phyloP scores from a whole-genome alignment of 1,139 yeast species.

The Hemisphaericaspora subhashii region DNA sequence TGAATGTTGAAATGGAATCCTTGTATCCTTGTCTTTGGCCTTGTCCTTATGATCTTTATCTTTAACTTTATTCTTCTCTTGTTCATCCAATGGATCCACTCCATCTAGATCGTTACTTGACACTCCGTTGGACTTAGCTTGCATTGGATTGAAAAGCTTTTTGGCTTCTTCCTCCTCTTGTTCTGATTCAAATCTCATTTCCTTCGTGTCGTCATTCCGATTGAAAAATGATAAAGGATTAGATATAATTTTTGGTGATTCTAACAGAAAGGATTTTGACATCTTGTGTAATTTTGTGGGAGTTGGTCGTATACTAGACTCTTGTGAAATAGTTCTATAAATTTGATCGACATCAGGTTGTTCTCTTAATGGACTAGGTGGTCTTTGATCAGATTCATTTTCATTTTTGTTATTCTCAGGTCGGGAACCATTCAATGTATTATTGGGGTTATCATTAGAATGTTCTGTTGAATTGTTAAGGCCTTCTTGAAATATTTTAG shows the following conservation, averaged over 20 bases:
- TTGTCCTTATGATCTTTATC: no score
- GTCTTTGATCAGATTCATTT: background rate
- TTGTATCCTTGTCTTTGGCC: no score
- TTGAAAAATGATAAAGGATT: conserved; percentile 31
- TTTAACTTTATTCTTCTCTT: background rate
- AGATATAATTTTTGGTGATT: conserved; percentile 24
- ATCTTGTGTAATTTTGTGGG: conserved; percentile 2
- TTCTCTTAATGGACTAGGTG: conserved; percentile 7
- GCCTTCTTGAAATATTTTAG: background rate
- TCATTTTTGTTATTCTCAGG: background rate
- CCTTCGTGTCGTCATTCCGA: conserved; percentile 23
- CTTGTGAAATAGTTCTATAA: conserved; percentile 8
- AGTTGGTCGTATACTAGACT: conserved; percentile 1
- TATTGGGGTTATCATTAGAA: background rate
- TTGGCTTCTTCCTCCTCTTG: conserved; percentile 23
- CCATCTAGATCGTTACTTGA: background rate
- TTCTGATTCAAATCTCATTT: conserved; percentile 26
- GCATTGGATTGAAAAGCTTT: background rate
- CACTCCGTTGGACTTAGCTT: background rate
- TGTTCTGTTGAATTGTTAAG: background rate
- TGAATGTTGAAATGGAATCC: conserved; percentile 7
- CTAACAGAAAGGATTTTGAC: conserved; percentile 13
- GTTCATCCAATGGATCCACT: background rate
- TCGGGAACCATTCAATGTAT: background rate
- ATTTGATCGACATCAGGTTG: conserved; percentile 7